A percentile compares a stretch with the other conserved stretches of the same genome.
Conservation (phyloP, 257 asterid genomes). For the Paulownia fortunei region DNA sequence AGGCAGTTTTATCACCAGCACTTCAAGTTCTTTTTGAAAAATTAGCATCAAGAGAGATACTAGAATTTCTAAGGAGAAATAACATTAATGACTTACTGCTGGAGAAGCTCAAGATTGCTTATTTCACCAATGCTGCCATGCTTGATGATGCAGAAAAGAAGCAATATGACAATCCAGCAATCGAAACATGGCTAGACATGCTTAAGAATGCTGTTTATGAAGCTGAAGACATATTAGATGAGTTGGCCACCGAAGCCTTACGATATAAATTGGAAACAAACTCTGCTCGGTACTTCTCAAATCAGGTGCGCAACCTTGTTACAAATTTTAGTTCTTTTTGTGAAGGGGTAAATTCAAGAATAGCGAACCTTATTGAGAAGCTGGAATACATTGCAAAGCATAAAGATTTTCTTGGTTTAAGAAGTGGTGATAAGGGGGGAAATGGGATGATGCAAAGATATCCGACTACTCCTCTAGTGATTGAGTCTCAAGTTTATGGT, state of each 20-base stretch:
- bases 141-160: slow-evolving; percentile 62
- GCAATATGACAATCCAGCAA: slow-evolving; percentile 51
- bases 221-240: slow-evolving; percentile 57
- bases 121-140: slow-evolving; percentile 50
- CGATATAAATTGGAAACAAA: slow-evolving; percentile 33
- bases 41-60: slow-evolving; percentile 49
- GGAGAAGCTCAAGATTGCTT: slow-evolving; percentile 58
- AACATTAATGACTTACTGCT: slow-evolving; percentile 43
- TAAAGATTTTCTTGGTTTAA: slow-evolving; percentile 49
- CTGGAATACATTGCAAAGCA: slow-evolving; percentile 55
- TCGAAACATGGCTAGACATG: slow-evolving; percentile 56
- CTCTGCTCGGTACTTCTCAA: slow-evolving; percentile 28
- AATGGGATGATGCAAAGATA: slow-evolving; percentile 22
- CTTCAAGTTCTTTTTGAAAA: slow-evolving; percentile 56
- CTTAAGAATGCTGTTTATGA: slow-evolving; percentile 51
- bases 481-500: slow-evolving; percentile 49
- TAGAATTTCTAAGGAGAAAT: slow-evolving; percentile 43
- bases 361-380: slow-evolving; percentile 45
- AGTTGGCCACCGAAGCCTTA: slow-evolving; percentile 57
- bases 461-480: slow-evolving; percentile 48
- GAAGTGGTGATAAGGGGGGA: slow-evolving; percentile 34
- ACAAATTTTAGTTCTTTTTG: slow-evolving; percentile 38
- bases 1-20: slow-evolving; percentile 45
- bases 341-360: slow-evolving; percentile 40
- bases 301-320: slow-evolving; percentile 42